A percentile compares a stretch with the other conserved stretches of the same genome.
phyloP scores from a whole-genome alignment of 169 alveolate genomes.

The Plasmodium coatneyi region DNA sequence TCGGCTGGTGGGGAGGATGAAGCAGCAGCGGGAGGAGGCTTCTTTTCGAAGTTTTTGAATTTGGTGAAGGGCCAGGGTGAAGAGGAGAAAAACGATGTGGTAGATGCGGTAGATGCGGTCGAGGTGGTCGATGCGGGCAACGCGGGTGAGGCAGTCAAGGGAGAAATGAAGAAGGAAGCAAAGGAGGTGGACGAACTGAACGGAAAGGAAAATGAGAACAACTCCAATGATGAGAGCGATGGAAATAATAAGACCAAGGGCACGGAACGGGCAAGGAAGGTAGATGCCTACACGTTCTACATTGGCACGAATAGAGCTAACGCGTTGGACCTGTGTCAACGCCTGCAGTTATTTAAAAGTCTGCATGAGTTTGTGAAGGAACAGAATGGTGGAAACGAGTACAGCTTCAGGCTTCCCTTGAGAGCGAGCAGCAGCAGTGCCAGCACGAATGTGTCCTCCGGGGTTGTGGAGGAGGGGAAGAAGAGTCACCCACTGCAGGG shows the following conservation, averaged over 20 bases:
- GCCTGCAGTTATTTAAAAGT: slow-evolving; percentile 74
- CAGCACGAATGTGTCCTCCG: background rate
- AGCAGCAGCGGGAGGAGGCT: slow-evolving; percentile 1
- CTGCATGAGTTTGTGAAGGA: slow-evolving; percentile 76
- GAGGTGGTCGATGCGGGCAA: no score
- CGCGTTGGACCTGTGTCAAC: slow-evolving; percentile 79
- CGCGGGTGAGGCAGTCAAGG: no score
- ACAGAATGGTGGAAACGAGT: slow-evolving; percentile 81
- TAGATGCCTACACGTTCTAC: slow-evolving; percentile 74
- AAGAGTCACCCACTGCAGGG: background rate
- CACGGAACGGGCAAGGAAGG: slow-evolving; percentile 38
- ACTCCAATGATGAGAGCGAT: slow-evolving; percentile 48
- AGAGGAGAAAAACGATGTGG: background rate
- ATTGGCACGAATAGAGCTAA: slow-evolving; percentile 81
- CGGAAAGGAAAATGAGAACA: slow-evolving; percentile 10
- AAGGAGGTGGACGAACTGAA: background rate
- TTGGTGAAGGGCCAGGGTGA: background rate
- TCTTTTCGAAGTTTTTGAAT: slow-evolving; percentile 1
- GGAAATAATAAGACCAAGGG: slow-evolving; percentile 25
- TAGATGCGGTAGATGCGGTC: no score
- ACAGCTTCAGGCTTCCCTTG: slow-evolving; percentile 83
- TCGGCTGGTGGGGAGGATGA: slow-evolving; percentile 26
- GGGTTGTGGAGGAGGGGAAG: background rate
- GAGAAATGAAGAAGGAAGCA: background rate
- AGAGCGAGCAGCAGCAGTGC: background rate